A percentile compares a stretch with the other conserved stretches of the same genome.
Conservation (phyloP, 2,329 filamentous ascomycete species). For the Aureobasidium subglaciale region DNA sequence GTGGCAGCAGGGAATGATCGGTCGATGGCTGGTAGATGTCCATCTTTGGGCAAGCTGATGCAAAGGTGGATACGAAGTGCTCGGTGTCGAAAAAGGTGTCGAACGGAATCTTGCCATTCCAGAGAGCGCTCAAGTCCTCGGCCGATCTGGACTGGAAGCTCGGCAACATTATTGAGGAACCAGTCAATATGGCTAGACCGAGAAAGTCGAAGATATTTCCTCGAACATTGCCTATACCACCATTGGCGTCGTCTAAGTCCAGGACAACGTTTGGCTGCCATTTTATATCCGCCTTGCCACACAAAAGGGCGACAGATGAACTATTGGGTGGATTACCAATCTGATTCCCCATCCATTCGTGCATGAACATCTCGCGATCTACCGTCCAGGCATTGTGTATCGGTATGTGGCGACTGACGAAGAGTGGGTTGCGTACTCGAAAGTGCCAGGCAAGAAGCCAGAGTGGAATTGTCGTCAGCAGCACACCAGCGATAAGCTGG, state of each 20-base stretch:
- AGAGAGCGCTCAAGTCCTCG: conserved; percentile 20
- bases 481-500: background rate
- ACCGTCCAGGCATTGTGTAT: conserved; percentile 2
- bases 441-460: conserved; percentile 6
- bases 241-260: conserved; percentile 37
- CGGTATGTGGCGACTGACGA: background rate
- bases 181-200: conserved; percentile 42
- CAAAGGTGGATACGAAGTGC: conserved; percentile 22
- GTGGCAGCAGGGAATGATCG: conserved; percentile 15
- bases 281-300: conserved; percentile 24
- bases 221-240: conserved; percentile 39
- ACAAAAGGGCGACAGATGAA: conserved; percentile 27
- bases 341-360: conserved; percentile 22
- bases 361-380: conserved; percentile 20
- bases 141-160: conserved; percentile 18
- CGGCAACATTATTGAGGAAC: conserved; percentile 31
- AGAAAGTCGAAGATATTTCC: conserved; percentile 42
- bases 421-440: conserved; percentile 2
- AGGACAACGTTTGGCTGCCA: conserved; percentile 40
- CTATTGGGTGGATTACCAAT: conserved; percentile 22
- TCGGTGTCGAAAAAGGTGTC: conserved; percentile 25
- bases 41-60: conserved; percentile 23
- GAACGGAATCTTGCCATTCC: conserved; percentile 22
- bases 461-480: background rate
- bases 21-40: conserved; percentile 20